Conservation (phyloP, 73 alveolate genomes). For the Paramecium bursaria region DNA sequence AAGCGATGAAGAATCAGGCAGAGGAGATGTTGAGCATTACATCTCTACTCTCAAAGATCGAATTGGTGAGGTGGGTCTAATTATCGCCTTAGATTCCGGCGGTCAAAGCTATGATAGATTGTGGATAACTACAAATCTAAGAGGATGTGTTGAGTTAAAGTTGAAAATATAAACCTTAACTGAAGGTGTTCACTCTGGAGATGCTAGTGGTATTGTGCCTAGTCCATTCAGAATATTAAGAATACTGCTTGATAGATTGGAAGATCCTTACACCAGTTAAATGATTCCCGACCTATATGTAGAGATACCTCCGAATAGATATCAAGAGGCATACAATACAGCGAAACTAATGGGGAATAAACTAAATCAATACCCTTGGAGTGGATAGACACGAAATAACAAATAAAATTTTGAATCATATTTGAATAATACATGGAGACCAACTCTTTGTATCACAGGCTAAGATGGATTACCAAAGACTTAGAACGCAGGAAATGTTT, state of each 20-base stretch:
- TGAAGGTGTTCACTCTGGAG: conserved; percentile 88
- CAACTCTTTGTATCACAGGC: conserved; percentile 87
- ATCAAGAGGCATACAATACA: conserved; percentile 75
- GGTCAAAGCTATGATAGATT: conserved; percentile 80
- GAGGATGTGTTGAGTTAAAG: conserved; percentile 85
- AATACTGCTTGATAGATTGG: conserved; percentile 86
- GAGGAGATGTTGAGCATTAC: conserved; percentile 66
- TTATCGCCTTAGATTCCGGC: conserved; percentile 88
- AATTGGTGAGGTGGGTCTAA: conserved; percentile 81
- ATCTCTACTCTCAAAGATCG: conserved; percentile 47
- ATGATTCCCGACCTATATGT: conserved; percentile 79
- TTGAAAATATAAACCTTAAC: conserved; percentile 76
- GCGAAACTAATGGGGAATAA: conserved; percentile 78
- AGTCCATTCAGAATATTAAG: conserved; percentile 89
- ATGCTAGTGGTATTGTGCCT: conserved; percentile 92
- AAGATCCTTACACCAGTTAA: conserved; percentile 86
- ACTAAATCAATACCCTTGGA: conserved; percentile 65
- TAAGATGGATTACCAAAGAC: conserved; percentile 90
- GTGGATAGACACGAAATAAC: conserved; percentile 72
- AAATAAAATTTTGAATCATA: conserved; percentile 77
- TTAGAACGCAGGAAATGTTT: conserved; percentile 91
- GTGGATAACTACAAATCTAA: conserved; percentile 87
- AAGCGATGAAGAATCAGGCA: conserved; percentile 78
- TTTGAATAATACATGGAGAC: conserved; percentile 89
- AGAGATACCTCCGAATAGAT: conserved; percentile 74